A percentile compares a stretch with the other conserved stretches of the same genome.
phyloP scores from a whole-genome alignment of 495 filamentous ascomycete species.

The Hyphodiscus hymeniophilus region DNA sequence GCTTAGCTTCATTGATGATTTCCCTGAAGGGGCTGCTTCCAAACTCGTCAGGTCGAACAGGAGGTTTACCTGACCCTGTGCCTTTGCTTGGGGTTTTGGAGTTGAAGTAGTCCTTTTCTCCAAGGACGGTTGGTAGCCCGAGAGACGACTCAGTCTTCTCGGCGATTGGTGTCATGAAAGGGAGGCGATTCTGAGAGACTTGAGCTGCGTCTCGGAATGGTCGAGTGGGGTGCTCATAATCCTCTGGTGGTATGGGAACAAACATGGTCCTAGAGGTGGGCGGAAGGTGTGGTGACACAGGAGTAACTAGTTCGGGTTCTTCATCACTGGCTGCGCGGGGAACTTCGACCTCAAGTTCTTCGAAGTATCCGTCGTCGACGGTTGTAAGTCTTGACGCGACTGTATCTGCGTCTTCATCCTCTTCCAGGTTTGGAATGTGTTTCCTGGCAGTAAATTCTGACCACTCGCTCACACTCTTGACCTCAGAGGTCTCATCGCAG shows the following conservation, averaged over 20 bases:
- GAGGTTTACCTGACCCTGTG: constrained; percentile 29
- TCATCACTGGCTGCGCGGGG: not conserved
- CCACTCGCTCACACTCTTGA: constrained; percentile 69
- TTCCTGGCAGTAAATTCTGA: constrained; percentile 74
- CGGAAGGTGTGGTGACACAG: constrained; percentile 31
- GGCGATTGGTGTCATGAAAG: constrained; percentile 98
- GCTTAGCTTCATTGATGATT: constrained; percentile 35
- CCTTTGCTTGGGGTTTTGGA: constrained; percentile 68
- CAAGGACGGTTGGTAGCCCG: constrained; percentile 44
- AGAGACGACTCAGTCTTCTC: constrained; percentile 88
- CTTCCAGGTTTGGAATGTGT: constrained; percentile 49
- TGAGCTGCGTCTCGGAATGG: constrained; percentile 70
- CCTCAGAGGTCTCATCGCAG: constrained; percentile 43
- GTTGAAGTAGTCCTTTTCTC: constrained; percentile 49
- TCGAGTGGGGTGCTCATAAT: constrained; percentile 65
- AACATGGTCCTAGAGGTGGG: constrained; percentile 38
- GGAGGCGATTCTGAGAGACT: constrained; percentile 76
- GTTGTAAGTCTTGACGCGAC: constrained; percentile 23
- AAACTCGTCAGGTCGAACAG: constrained; percentile 32
- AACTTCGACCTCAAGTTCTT: constrained; percentile 13
- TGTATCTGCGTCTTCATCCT: constrained; percentile 33
- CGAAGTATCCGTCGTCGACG: constrained; percentile 22
- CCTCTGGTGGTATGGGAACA: constrained; percentile 71
- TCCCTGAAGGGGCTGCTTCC: constrained; percentile 65
- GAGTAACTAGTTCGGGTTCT: constrained; percentile 29